A percentile compares a stretch with the other conserved stretches of the same genome.
Evolutionary conservation across 176 grass and related monocot species (phyloP).

Genomic region (Luzula sylvatica): DNA sequence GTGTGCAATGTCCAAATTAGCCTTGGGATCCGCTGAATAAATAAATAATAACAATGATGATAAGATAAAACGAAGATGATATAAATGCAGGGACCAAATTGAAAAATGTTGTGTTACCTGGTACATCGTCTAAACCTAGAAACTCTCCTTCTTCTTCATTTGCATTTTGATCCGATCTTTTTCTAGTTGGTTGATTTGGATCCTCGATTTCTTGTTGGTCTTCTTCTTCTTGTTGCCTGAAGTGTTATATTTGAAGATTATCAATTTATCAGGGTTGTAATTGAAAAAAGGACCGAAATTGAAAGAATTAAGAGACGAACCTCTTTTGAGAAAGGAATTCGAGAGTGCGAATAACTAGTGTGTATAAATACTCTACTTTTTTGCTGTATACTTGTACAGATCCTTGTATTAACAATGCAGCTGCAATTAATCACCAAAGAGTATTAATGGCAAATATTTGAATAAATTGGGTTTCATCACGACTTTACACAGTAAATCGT

Average conservation of each 20-base stretch:
- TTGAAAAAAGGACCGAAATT: neutral
- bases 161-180: slow-evolving; percentile 23
- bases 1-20: slow-evolving; percentile 39
- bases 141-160: slow-evolving; percentile 62
- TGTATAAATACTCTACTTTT: slow-evolving; percentile 95
- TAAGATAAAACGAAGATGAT: neutral
- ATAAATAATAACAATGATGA: slow-evolving; percentile 6
- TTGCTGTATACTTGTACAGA: slow-evolving; percentile 87
- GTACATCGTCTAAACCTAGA: slow-evolving; percentile 81
- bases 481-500: neutral
- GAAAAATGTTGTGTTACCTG: slow-evolving; percentile 33
- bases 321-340: slow-evolving; percentile 90
- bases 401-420: slow-evolving; percentile 79
- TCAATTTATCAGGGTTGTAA: no score
- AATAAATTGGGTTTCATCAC: neutral
- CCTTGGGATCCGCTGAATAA: slow-evolving; percentile 61
- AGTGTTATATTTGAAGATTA: neutral
- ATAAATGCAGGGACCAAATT: slow-evolving; percentile 1
- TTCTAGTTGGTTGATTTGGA: slow-evolving; percentile 41
- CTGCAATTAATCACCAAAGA: slow-evolving; percentile 24
- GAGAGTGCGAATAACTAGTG: slow-evolving; percentile 63
- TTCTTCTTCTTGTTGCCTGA: slow-evolving; percentile 18
- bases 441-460: neutral
- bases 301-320: slow-evolving; percentile 30
- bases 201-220: slow-evolving; percentile 52